These are phyloP conservation scores for Penicillium ochrochloron DNA, from an alignment of 495 filamentous ascomycete species.

Conservation along the genomic window DNA sequence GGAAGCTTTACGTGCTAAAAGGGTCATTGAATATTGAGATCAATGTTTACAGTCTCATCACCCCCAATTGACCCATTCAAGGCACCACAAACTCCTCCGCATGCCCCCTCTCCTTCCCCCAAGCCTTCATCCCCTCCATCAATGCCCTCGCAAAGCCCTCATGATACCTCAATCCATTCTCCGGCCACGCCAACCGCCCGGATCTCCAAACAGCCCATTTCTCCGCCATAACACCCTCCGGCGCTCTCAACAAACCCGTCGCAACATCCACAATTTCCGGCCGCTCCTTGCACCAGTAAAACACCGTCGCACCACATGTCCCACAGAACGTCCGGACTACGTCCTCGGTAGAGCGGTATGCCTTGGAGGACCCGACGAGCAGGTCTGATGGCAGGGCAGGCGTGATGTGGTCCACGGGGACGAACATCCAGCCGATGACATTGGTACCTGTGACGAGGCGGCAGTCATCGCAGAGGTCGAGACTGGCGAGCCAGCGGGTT, in stretches of 20 bases:
- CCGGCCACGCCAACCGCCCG: constrained; percentile 27
- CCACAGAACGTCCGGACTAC: constrained; percentile 58
- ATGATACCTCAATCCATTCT: constrained; percentile 41
- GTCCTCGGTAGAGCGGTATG: constrained; percentile 48
- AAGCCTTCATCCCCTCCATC: constrained; percentile 36
- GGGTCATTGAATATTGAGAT: no score
- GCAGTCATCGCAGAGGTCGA: constrained; percentile 59
- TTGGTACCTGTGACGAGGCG: constrained; percentile 50
- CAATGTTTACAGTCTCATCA: no score
- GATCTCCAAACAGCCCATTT: constrained; percentile 44
- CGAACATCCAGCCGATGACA: constrained; percentile 52
- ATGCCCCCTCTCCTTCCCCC: constrained; percentile 27
- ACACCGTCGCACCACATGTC: constrained; percentile 55
- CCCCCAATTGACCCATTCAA: not conserved
- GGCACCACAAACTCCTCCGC: constrained; percentile 25
- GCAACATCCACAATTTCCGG: constrained; percentile 55
- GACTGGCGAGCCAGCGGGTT: constrained; percentile 43
- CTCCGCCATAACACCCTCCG: constrained; percentile 55
- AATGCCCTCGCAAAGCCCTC: constrained; percentile 33
- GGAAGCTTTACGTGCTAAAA: no score
- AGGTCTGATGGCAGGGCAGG: constrained; percentile 33
- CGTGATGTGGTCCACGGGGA: constrained; percentile 30
- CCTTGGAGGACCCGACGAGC: constrained; percentile 50
- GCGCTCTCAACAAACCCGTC: constrained; percentile 51
- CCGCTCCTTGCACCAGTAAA: constrained; percentile 49